Percentiles rank a stretch among this genome's conserved stretches.
phyloP scores from a whole-genome alignment of 805 yeast species.

The Ogataea glucozyma region DNA sequence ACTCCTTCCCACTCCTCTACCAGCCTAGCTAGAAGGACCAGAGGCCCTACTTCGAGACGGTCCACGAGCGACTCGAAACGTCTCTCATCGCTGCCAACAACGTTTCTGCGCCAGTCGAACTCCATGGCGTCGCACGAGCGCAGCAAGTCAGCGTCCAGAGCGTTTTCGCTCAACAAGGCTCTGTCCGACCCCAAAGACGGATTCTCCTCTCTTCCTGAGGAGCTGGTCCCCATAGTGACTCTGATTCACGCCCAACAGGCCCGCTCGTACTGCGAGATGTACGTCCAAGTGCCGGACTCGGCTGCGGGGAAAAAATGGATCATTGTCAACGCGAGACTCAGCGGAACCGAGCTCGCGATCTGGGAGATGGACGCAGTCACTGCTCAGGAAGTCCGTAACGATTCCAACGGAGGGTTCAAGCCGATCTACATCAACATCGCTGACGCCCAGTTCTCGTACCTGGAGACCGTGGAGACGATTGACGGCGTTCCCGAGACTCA shows the following conservation, averaged over 20 bases:
- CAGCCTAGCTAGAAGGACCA: constrained; percentile 1
- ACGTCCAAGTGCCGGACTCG: constrained; percentile 28
- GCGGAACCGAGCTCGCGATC: constrained; percentile 57
- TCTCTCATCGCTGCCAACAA: constrained; percentile 34
- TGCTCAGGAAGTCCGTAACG: constrained; percentile 29
- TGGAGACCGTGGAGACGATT: constrained; percentile 1
- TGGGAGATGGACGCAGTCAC: constrained; percentile 42
- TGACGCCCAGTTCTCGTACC: constrained; percentile 39
- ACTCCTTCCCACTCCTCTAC: too few species aligned
- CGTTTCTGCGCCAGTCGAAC: constrained; percentile 31
- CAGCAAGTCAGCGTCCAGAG: constrained; percentile 16
- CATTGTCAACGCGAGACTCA: constrained; percentile 31
- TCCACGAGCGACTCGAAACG: constrained; percentile 22
- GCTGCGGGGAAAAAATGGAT: constrained; percentile 24
- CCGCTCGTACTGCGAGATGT: constrained; percentile 54
- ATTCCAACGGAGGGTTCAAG: constrained; percentile 41
- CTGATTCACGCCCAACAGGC: constrained; percentile 69
- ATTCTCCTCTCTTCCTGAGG: constrained; percentile 49
- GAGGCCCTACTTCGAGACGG: constrained; percentile 2
- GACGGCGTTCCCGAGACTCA: constrained; percentile 6
- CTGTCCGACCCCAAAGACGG: constrained; percentile 19
- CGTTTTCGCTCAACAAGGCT: constrained; percentile 21
- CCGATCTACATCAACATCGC: constrained; percentile 55
- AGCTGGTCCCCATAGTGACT: constrained; percentile 70
- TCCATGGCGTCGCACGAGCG: constrained; percentile 19